A percentile compares a stretch with the other conserved stretches of the same genome.
Evolutionary conservation across 2,329 filamentous ascomycete genomes (phyloP).

Genomic region (Trichoderma atrobrunneum): DNA sequence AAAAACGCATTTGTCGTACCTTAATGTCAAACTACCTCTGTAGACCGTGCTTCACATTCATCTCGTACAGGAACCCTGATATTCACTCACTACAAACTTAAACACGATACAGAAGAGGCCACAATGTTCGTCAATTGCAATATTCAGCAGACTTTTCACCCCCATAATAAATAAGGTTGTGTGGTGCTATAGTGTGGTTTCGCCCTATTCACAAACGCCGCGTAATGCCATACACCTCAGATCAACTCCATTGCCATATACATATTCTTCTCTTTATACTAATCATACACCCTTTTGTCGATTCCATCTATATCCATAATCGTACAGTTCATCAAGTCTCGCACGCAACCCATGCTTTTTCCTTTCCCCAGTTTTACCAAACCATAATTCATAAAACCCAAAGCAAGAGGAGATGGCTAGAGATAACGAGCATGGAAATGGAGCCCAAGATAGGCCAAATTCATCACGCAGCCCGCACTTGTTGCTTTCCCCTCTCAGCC

Average conservation of each 20-base stretch:
- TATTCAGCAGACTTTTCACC: too few relatives aligned
- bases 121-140: too few relatives aligned
- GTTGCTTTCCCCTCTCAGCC: neutral
- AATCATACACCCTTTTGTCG: conserved; percentile 1
- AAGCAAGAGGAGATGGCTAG: neutral
- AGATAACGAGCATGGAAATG: neutral
- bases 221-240: neutral
- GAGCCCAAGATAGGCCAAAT: neutral
- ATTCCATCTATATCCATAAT: neutral
- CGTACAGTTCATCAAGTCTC: neutral
- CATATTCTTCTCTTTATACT: neutral
- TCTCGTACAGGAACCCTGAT: too few relatives aligned
- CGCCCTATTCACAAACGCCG: neutral
- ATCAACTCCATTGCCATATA: neutral
- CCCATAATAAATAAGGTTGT: too few relatives aligned
- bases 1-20: too few relatives aligned
- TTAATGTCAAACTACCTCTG: too few relatives aligned
- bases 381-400: neutral
- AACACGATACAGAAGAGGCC: too few relatives aligned
- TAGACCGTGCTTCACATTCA: too few relatives aligned
- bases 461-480: neutral
- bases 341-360: neutral
- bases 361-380: neutral
- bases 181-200: too few relatives aligned
- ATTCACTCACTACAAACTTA: too few relatives aligned